phyloP scores from a whole-genome alignment of 73 alveolate genomes.

The Breviolum minutum region DNA sequence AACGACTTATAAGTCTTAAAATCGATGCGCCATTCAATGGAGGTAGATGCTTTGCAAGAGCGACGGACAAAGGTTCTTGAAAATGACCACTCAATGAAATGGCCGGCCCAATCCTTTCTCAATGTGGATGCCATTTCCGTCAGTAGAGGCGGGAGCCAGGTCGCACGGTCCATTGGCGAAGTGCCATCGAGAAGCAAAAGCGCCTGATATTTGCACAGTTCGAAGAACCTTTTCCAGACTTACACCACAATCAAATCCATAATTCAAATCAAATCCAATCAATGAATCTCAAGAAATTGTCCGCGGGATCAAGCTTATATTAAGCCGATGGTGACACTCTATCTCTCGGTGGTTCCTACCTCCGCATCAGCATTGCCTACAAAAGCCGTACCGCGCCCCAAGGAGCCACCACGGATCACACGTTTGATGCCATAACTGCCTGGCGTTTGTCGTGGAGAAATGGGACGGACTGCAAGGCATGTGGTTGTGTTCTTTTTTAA shows the following conservation, averaged over 20 bases:
- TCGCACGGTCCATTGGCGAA: not conserved
- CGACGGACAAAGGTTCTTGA: no score
- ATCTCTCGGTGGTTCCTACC: not conserved
- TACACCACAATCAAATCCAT: no score
- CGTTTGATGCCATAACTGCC: not conserved
- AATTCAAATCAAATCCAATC: no score
- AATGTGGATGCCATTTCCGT: not conserved
- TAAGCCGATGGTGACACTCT: not conserved
- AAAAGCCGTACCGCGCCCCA: constrained; percentile 51
- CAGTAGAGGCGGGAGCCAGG: constrained; percentile 27
- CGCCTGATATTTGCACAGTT: not conserved
- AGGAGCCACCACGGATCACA: not conserved
- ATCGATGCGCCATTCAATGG: no score
- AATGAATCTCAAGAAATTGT: not conserved
- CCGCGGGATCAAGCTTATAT: not conserved
- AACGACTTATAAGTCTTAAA: no score
- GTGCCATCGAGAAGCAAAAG: constrained; percentile 30
- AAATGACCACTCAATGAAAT: no score
- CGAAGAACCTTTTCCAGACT: no score
- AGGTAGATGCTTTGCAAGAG: no score
- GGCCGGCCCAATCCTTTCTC: not conserved
- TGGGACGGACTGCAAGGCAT: no score
- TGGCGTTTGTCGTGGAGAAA: no score
- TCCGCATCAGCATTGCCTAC: constrained; percentile 15
- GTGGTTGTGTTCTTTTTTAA: no score